These are phyloP conservation scores for Populus hybrid DNA, from an alignment of 441 rosid species.

Conservation along the genomic window DNA sequence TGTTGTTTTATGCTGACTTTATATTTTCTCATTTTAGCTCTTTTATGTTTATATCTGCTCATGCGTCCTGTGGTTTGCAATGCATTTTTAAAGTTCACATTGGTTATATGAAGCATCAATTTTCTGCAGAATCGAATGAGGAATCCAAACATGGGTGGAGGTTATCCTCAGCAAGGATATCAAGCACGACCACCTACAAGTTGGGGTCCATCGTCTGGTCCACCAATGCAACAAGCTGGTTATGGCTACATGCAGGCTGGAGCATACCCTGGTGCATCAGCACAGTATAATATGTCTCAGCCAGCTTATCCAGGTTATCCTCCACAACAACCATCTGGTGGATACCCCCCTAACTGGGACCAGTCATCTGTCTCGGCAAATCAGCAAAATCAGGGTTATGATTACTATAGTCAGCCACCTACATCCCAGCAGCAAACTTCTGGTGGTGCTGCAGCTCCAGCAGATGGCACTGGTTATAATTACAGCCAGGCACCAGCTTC, in stretches of 20 bases:
- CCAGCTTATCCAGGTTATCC: conserved; percentile 73
- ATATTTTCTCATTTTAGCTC: not conserved
- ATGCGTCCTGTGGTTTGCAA: not conserved
- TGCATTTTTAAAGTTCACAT: conserved; percentile 8
- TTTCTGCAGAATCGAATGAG: conserved; percentile 86
- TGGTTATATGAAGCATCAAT: conserved; percentile 36
- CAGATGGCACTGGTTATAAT: conserved; percentile 62
- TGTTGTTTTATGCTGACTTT: conserved; percentile 21
- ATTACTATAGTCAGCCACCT: conserved; percentile 76
- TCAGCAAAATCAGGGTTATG: conserved; percentile 77
- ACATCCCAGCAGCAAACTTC: conserved; percentile 55
- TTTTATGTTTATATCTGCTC: not conserved
- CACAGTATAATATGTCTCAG: conserved; percentile 74
- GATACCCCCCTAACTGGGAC: conserved; percentile 78
- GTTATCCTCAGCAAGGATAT: conserved; percentile 86
- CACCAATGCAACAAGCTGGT: conserved; percentile 69
- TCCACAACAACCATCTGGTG: conserved; percentile 73
- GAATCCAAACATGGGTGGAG: conserved; percentile 76
- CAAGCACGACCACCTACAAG: conserved; percentile 74
- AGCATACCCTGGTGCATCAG: conserved; percentile 70
- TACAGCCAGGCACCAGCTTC: conserved; percentile 71
- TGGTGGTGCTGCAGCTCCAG: conserved; percentile 59
- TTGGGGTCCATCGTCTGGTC: conserved; percentile 79
- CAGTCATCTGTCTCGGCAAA: conserved; percentile 66
- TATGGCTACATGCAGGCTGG: conserved; percentile 92